Evolutionary conservation across 1,284 basidiomycete genomes (phyloP), one percentile per base, ranked within the genome.

Genomic region (Marasmius tenuissimus): DNA sequence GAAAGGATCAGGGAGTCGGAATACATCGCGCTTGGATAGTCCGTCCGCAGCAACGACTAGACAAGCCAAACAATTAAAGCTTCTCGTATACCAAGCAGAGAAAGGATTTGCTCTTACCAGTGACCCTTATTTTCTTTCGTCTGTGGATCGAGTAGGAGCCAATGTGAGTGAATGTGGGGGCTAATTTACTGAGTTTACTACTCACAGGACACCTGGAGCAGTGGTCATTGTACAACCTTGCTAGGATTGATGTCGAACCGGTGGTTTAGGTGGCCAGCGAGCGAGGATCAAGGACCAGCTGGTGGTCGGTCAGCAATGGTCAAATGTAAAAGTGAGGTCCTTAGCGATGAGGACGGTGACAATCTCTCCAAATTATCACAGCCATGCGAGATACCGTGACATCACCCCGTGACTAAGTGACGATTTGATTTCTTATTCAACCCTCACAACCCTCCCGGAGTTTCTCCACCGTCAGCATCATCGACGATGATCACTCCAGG

Each of bases 1-100:
- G 72, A 97, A 97, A 16, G 96, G 95, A 72, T 96, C 94, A 1
- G 95, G 95, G 9, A 97, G 86, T 58, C 94, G 85, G 71, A 96
- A 95, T 63, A 96, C 91, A 79, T 96, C 93, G 52, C 94, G 88
- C 80, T 96, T 96, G 63, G 91, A 90, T 37, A 96, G 81, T 40
- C 91, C 91, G 75, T 95, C 94, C 50, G 93, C 93, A 55, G 94
- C 94, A 65, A 96, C 94, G 66, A 94, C 93, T 94, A 74, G 18
- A 50, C 51, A 34, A 55, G 27, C 9, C 38, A 1, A 51, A 35
- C 35, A 49, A 57, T 18, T 49, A 57, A 51, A 60, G 20, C 20
- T 20, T 16, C 9, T 40, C 34, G 33, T 37, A 20, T 27, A n/a
- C 48, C 16, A 33, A 20, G 14, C 20, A 60, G 22, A 12, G 39